Evolutionary conservation across 2,329 filamentous ascomycete species (phyloP).

Genomic region (Hypoxylon sp.): DNA sequence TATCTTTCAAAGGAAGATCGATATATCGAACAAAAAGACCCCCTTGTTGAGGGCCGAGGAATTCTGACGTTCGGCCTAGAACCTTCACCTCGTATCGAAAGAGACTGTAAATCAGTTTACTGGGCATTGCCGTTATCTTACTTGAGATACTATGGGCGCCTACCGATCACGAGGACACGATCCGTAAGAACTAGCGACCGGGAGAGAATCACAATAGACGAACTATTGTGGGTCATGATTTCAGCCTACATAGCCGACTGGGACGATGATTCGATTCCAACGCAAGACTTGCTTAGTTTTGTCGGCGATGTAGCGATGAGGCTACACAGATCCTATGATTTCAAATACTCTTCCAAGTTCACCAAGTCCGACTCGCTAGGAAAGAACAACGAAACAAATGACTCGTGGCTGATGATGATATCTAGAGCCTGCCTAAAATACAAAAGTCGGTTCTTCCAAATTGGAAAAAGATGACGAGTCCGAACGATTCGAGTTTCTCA

Average conservation of each 20-base stretch:
- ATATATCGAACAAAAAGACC: slow-evolving; percentile 20
- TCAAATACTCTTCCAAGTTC: not conserved
- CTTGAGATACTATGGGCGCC: slow-evolving; percentile 33
- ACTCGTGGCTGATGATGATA: slow-evolving; percentile 23
- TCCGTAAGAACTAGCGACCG: slow-evolving; percentile 27
- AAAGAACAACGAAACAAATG: not conserved
- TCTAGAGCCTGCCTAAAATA: slow-evolving; percentile 7
- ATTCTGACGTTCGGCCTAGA: slow-evolving; percentile 30
- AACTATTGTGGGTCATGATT: slow-evolving; percentile 9
- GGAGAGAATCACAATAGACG: slow-evolving; percentile 24
- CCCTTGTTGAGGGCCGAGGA: slow-evolving; percentile 18
- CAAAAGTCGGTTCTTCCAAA: slow-evolving; percentile 1
- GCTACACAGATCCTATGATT: not conserved
- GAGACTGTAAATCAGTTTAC: slow-evolving; percentile 22
- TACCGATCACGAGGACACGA: slow-evolving; percentile 12
- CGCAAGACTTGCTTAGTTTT: not conserved
- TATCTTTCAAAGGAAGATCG: slow-evolving; percentile 6
- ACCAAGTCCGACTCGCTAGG: not conserved
- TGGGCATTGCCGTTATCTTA: slow-evolving; percentile 37
- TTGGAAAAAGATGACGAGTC: not conserved
- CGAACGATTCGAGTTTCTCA: not conserved
- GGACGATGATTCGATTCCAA: slow-evolving; percentile 11
- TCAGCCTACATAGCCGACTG: slow-evolving; percentile 9
- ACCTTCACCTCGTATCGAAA: slow-evolving; percentile 9
- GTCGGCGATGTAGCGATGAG: not conserved